A percentile compares a stretch with the other conserved stretches of the same genome.
phyloP scores from a whole-genome alignment of 2,329 filamentous ascomycete species.

The Paracamarosporium sp. region DNA sequence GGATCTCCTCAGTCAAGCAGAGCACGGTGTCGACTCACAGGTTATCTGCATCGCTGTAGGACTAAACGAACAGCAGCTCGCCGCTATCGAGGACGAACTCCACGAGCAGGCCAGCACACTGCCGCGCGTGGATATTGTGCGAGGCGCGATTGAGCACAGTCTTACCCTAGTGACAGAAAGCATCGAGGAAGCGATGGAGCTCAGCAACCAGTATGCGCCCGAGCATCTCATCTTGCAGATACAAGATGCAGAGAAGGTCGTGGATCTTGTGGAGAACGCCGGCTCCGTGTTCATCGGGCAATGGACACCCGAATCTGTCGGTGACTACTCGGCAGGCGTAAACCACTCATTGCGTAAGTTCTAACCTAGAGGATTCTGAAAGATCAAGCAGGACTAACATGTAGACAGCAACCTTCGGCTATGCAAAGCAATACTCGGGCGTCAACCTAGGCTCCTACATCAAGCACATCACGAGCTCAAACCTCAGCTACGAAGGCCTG shows the following conservation, averaged over 20 bases:
- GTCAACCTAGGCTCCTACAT: conserved; percentile 96
- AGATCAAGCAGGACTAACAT: conserved; percentile 14
- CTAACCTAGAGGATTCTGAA: background rate
- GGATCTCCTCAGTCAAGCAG: conserved; percentile 92
- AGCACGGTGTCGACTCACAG: conserved; percentile 96
- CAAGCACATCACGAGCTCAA: conserved; percentile 96
- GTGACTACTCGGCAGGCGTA: conserved; percentile 96
- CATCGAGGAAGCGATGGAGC: conserved; percentile 75
- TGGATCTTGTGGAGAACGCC: conserved; percentile 86
- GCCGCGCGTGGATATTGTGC: conserved; percentile 90
- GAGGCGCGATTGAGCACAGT: conserved; percentile 88
- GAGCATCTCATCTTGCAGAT: conserved; percentile 96
- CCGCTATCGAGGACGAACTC: conserved; percentile 89
- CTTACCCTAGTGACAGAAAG: conserved; percentile 81
- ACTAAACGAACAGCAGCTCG: conserved; percentile 73
- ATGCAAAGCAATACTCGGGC: conserved; percentile 97
- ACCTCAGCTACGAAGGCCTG: conserved; percentile 84
- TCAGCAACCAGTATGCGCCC: conserved; percentile 94
- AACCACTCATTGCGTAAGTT: conserved; percentile 95
- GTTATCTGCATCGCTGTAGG: conserved; percentile 89
- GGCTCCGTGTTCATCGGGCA: conserved; percentile 94
- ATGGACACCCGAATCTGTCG: conserved; percentile 98
- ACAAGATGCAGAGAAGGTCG: conserved; percentile 73
- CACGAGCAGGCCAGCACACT: conserved; percentile 86
- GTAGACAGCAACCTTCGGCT: conserved; percentile 85